Base-by-base conservation (phyloP, 2,329 filamentous ascomycete genomes). In the Lasiodiplodia citricola region DNA sequence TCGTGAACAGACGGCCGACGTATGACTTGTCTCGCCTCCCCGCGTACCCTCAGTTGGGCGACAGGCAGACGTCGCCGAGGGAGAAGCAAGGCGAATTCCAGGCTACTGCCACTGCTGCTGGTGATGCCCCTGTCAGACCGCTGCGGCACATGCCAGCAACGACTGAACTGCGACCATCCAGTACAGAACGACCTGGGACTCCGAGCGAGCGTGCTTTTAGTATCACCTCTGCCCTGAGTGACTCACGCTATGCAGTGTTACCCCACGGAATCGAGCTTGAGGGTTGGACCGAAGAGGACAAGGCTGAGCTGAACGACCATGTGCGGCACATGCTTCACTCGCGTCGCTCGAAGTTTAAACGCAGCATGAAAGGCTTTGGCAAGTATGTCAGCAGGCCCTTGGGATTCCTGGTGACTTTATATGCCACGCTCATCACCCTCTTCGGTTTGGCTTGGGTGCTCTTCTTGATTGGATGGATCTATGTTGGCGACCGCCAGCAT, bases 311-410 rank as follows among this genome's bases (percentile, higher is more conserved):
- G 50, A 93, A 97, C 74, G 93, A 97, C 72, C 90, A 95, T 76
- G 93, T 97, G 21, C 87, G 93, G 38, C 93, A 97, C 76, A 93
- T 96, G 88, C 81, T 97, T 52, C 93, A 96, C 79, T 96, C 93
- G 7, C 88, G 89, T 67, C 87, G 92, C 18, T 91, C 91, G 44
- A 91, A 89, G 69, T 92, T 96, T 81, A 95, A 94, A 80, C 90
- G 92, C 47, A 83, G 87, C 14, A 88, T 94, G 87, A 90, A 88
- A 76, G 93, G 92, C 0, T 97, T 97, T 75, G 88, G 89, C 3
- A 89, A 95, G 79, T 97, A 96, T 75, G 86, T 94, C 16, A 86
- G 85, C 50, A 88, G 89, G 73, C 92, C 93, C 1, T 84, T 97
- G 47, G 93, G 93, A 1, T 93, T 96, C 76, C 86, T 94, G 67